phyloP scores from a whole-genome alignment of 2,329 filamentous ascomycete genomes.

The Claviceps africana region DNA sequence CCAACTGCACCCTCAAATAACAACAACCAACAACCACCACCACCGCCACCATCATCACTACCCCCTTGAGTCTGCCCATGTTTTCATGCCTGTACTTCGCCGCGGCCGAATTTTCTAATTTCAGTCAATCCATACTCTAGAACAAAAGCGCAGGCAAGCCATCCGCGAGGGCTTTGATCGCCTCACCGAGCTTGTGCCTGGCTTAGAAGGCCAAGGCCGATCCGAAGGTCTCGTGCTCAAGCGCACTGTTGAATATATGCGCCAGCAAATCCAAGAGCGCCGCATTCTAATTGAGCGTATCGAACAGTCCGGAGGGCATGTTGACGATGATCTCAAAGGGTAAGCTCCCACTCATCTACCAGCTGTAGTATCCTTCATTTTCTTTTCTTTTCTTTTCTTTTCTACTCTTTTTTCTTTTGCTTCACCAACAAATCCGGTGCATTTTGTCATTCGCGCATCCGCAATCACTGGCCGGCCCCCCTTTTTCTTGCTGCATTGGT shows the following conservation, averaged over 20 bases:
- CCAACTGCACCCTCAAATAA: neutral
- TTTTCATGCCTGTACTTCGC: neutral
- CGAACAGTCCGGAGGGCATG: conserved; percentile 42
- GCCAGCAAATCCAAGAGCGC: conserved; percentile 43
- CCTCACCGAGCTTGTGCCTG: conserved; percentile 66
- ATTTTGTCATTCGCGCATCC: neutral
- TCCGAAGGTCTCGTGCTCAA: conserved; percentile 77
- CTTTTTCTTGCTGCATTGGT: neutral
- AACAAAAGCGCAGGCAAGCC: conserved; percentile 37
- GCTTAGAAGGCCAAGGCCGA: conserved; percentile 66
- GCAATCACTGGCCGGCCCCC: neutral
- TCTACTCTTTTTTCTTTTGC: neutral
- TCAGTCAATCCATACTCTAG: conserved; percentile 10
- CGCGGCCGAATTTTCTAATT: neutral
- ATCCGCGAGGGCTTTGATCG: conserved; percentile 77
- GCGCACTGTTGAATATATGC: conserved; percentile 52
- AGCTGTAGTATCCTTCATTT: too few species aligned
- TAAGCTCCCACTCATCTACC: conserved; percentile 17
- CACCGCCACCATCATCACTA: too few species aligned
- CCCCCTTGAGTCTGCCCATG: too few species aligned
- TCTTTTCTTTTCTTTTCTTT: neutral
- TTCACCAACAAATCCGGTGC: neutral
- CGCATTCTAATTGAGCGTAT: conserved; percentile 43
- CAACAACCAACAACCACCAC: too few species aligned
- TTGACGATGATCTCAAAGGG: conserved; percentile 34